Conservation (phyloP, 805 yeast species). For the Suhomyces emberorum region DNA sequence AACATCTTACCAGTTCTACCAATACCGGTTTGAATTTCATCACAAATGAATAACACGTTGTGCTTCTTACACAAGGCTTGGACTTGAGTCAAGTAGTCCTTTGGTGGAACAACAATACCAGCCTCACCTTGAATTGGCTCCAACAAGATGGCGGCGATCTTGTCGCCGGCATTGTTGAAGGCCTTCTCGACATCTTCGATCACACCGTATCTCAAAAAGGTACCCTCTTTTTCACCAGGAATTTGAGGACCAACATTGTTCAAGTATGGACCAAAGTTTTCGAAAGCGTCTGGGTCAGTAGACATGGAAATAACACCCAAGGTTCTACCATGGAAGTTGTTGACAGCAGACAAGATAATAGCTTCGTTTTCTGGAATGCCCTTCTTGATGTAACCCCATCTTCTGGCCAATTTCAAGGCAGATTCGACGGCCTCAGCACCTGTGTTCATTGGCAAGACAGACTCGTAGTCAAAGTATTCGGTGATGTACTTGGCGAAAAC, state of each 20-base stretch:
- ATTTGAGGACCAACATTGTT: conserved; percentile 78
- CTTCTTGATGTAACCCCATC: conserved; percentile 93
- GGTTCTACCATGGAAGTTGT: conserved; percentile 96
- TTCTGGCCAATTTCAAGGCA: conserved; percentile 87
- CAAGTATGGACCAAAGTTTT: conserved; percentile 86
- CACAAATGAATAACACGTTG: conserved; percentile 88
- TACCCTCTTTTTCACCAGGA: conserved; percentile 65
- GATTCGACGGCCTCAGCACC: conserved; percentile 99
- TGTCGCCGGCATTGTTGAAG: conserved; percentile 77
- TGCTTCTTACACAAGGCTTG: conserved; percentile 72
- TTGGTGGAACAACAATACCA: conserved; percentile 92
- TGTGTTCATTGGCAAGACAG: conserved; percentile 96
- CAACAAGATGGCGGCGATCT: conserved; percentile 83
- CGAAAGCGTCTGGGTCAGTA: conserved; percentile 90
- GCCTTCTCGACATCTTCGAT: conserved; percentile 86
- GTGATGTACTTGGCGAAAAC: conserved; percentile 83
- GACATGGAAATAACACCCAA: conserved; percentile 94
- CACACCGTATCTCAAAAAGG: conserved; percentile 72
- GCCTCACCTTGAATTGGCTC: conserved; percentile 99
- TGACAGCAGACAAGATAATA: conserved; percentile 78
- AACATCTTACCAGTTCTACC: conserved; percentile 95
- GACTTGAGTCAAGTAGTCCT: conserved; percentile 71
- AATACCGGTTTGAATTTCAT: conserved; percentile 96
- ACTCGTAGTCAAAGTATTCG: conserved; percentile 85
- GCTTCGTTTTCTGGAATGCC: conserved; percentile 83